These are phyloP conservation scores for Ceratocystis alfenasii DNA, from an alignment of 2,329 filamentous ascomycete species.

Conservation along the genomic window DNA sequence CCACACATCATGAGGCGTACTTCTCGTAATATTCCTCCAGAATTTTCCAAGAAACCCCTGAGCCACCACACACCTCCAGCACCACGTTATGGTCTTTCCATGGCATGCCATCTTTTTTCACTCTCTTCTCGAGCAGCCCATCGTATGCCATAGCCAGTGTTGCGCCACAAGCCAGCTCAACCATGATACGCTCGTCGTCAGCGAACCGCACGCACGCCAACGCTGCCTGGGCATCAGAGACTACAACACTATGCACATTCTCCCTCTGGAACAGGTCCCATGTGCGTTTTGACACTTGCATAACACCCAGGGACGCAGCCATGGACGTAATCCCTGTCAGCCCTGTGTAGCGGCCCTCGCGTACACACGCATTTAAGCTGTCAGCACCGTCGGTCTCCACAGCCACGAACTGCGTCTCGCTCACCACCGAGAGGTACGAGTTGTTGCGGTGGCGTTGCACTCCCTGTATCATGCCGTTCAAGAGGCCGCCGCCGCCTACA, in stretches of 20 bases:
- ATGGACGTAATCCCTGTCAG: conserved; percentile 61
- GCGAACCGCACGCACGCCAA: conserved; percentile 64
- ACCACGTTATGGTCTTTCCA: conserved; percentile 61
- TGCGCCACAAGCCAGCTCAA: conserved; percentile 78
- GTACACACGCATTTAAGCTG: conserved; percentile 51
- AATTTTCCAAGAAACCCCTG: conserved; percentile 50
- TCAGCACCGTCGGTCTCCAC: conserved; percentile 67
- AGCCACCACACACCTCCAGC: conserved; percentile 73
- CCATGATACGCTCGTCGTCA: conserved; percentile 68
- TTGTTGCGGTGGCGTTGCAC: conserved; percentile 28
- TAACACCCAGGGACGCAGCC: conserved; percentile 63
- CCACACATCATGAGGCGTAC: conserved; percentile 27
- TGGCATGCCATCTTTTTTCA: conserved; percentile 45
- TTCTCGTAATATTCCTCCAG: conserved; percentile 45
- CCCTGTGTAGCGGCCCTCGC: conserved; percentile 45
- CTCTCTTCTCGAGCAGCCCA: conserved; percentile 43
- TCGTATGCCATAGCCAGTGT: conserved; percentile 56
- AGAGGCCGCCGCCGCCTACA: conserved; percentile 68
- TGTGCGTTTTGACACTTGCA: conserved; percentile 54
- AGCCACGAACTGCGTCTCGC: conserved; percentile 47
- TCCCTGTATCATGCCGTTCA: conserved; percentile 58
- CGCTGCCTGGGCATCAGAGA: conserved; percentile 55
- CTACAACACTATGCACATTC: conserved; percentile 31
- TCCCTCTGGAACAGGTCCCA: conserved; percentile 46
- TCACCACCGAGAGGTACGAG: conserved; percentile 25